Evolutionary conservation across 2,329 filamentous ascomycete species (phyloP).

Genomic region (Fusarium sp.): DNA sequence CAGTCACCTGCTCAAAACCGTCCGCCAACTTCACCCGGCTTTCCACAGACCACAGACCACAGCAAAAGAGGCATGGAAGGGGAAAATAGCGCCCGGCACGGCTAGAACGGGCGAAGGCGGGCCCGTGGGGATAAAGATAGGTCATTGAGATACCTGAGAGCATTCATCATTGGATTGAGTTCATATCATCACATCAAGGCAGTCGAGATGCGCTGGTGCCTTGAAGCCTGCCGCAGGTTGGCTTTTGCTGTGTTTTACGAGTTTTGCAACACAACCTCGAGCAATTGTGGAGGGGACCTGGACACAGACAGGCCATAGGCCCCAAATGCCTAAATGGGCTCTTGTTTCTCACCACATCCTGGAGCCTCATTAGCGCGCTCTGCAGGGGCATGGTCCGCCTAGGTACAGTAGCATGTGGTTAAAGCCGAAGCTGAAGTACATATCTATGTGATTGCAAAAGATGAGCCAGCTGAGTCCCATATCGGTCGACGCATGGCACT

Average conservation of each 20-base stretch:
- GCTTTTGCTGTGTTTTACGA: slow-evolving; percentile 24
- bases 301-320: neutral
- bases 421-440: slow-evolving; percentile 18
- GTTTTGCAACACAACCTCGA: slow-evolving; percentile 9
- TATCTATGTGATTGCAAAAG: neutral
- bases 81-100: slow-evolving; percentile 7
- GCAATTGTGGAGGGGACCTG: slow-evolving; percentile 6
- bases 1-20: slow-evolving; percentile 33
- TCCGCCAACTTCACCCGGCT: slow-evolving; percentile 9
- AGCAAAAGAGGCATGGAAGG: slow-evolving; percentile 1
- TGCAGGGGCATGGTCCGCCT: slow-evolving; percentile 14
- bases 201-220: slow-evolving; percentile 1
- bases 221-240: slow-evolving; percentile 5
- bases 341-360: slow-evolving; percentile 35
- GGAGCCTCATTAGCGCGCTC: slow-evolving; percentile 23
- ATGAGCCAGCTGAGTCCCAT: neutral
- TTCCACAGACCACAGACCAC: neutral
- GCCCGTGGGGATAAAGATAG: slow-evolving; percentile 31
- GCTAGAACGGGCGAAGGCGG: slow-evolving; percentile 25
- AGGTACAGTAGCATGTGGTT: slow-evolving; percentile 12
- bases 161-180: slow-evolving; percentile 16
- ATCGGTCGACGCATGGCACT: slow-evolving; percentile 13
- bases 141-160: slow-evolving; percentile 20
- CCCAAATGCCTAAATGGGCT: slow-evolving; percentile 23
- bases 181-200: neutral